Conservation (phyloP, 2,329 filamentous ascomycete genomes). For the Talaromyces sp. region DNA sequence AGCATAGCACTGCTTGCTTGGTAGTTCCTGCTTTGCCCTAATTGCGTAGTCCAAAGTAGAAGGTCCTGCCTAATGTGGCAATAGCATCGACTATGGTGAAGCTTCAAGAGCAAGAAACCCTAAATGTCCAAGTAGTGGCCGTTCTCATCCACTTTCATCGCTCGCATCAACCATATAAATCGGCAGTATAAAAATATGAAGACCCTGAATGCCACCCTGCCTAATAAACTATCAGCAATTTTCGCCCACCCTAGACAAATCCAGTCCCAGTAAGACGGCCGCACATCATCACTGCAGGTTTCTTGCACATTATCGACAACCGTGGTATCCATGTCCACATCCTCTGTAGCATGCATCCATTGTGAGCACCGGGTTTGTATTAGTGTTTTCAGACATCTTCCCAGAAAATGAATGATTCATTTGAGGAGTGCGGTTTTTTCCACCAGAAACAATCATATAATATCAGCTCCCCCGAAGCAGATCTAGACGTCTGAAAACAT, state of each 20-base stretch:
- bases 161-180: not conserved
- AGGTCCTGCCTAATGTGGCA: not conserved
- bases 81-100: not conserved
- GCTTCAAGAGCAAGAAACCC: not conserved
- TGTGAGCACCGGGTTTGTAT: not conserved
- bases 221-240: not conserved
- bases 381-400: not conserved
- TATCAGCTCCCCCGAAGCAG: not conserved
- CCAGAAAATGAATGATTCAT: not conserved
- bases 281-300: too few species aligned
- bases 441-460: not conserved
- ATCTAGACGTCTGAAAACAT: not conserved
- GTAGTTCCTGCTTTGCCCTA: not conserved
- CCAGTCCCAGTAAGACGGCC: not conserved
- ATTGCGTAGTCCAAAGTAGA: not conserved
- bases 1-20: not conserved
- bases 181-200: not conserved
- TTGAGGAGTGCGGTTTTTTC: not conserved
- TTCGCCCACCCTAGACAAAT: not conserved
- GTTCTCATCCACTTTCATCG: not conserved
- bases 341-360: not conserved
- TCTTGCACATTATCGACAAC: too few species aligned
- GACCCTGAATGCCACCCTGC: not conserved
- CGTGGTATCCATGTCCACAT: too few species aligned
- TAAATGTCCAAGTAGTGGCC: not conserved